A percentile compares a stretch with the other conserved stretches of the same genome.
Evolutionary conservation across 2,329 filamentous ascomycete genomes (phyloP).

Genomic region (Phoma sp.): DNA sequence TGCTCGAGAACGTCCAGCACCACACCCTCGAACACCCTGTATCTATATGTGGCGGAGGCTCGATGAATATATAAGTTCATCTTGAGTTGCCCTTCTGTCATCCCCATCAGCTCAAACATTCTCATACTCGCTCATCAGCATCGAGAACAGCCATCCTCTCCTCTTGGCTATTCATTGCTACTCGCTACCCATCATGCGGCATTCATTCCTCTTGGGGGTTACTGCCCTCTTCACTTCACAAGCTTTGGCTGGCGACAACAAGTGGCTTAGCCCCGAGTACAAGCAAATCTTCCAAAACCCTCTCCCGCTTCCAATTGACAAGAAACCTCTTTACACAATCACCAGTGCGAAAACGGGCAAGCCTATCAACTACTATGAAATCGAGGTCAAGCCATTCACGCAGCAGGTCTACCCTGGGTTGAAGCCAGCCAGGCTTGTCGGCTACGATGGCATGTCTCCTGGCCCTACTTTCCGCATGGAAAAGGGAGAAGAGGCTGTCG

Average conservation of each 20-base stretch:
- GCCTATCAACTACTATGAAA: slow-evolving; percentile 57
- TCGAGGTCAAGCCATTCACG: slow-evolving; percentile 54
- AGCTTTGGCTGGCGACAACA: slow-evolving; percentile 27
- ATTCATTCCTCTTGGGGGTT: slow-evolving; percentile 20
- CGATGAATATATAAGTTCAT: slow-evolving; percentile 18
- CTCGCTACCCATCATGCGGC: slow-evolving; percentile 21
- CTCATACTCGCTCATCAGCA: slow-evolving; percentile 16
- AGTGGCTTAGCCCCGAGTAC: slow-evolving; percentile 47
- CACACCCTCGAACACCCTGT: background rate
- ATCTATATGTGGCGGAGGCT: background rate
- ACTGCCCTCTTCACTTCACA: slow-evolving; percentile 25
- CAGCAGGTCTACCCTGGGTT: slow-evolving; percentile 55
- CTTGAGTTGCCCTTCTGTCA: background rate
- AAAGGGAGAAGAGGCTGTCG: slow-evolving; percentile 60
- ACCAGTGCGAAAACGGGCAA: slow-evolving; percentile 46
- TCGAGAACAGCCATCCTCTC: slow-evolving; percentile 2
- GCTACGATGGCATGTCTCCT: slow-evolving; percentile 65
- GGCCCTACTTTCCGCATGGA: slow-evolving; percentile 62
- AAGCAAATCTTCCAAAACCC: slow-evolving; percentile 48
- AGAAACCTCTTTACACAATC: slow-evolving; percentile 31
- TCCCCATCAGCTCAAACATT: slow-evolving; percentile 15
- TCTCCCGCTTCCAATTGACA: slow-evolving; percentile 57
- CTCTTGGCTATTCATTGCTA: background rate
- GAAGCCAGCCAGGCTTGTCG: slow-evolving; percentile 53
- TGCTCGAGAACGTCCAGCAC: slow-evolving; percentile 8